phyloP scores from a whole-genome alignment of 176 grass and related monocot species.

The Tillandsia fasciculata region DNA sequence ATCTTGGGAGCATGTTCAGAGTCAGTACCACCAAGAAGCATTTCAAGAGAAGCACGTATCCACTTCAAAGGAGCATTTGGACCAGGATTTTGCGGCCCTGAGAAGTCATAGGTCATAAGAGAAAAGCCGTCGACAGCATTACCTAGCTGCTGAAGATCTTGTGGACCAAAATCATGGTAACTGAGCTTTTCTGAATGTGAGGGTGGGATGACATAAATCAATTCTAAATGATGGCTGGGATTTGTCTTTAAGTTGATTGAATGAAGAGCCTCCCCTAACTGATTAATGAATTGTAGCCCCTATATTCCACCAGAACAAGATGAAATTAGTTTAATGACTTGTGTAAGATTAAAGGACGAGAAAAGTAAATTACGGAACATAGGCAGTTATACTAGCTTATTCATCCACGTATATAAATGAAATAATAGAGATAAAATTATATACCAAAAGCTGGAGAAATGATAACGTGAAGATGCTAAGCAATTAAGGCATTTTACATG shows the following conservation, averaged over 20 bases:
- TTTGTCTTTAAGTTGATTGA: constrained; percentile 43
- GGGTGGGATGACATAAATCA: constrained; percentile 80
- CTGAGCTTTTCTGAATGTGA: constrained; percentile 42
- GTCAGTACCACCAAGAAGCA: constrained; percentile 44
- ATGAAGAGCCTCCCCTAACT: constrained; percentile 65
- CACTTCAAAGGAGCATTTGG: constrained; percentile 84
- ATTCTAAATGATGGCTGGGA: constrained; percentile 36
- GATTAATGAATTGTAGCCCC: constrained; percentile 74
- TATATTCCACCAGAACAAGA: constrained; percentile 13
- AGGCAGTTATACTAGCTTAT: too few relatives aligned
- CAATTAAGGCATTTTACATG: too few relatives aligned
- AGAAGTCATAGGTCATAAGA: constrained; percentile 98
- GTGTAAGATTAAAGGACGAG: not conserved
- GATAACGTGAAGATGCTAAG: too few relatives aligned
- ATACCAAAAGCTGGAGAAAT: too few relatives aligned
- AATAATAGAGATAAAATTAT: too few relatives aligned
- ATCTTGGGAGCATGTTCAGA: constrained; percentile 46
- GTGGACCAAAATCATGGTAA: constrained; percentile 55
- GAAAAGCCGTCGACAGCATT: constrained; percentile 77
- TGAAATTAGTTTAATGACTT: constrained; percentile 7
- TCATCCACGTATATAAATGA: too few relatives aligned
- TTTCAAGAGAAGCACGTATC: constrained; percentile 46
- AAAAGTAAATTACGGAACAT: not conserved
- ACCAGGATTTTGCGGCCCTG: constrained; percentile 78
- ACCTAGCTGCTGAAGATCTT: constrained; percentile 58